Evolutionary conservation across 2,329 filamentous ascomycete species (phyloP).

Genomic region (Pezicula carpinea): DNA sequence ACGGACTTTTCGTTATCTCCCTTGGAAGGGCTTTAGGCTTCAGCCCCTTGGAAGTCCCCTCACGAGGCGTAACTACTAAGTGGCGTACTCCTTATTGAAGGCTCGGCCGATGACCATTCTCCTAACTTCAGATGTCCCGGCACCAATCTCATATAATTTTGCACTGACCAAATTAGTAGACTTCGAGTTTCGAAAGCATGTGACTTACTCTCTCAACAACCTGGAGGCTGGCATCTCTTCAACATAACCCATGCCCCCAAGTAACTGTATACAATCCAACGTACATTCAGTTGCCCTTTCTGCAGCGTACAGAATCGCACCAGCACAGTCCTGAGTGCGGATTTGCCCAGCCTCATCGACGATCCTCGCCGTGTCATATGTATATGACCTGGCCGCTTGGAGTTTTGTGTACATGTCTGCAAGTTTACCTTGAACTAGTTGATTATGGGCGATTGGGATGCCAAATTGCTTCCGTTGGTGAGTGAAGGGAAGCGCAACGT

Average conservation of each 20-base stretch:
- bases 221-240: slow-evolving; percentile 92
- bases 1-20: not conserved
- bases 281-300: slow-evolving; percentile 85
- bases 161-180: slow-evolving; percentile 42
- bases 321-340: slow-evolving; percentile 87
- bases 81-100: slow-evolving; percentile 28
- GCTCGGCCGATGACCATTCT: slow-evolving; percentile 80
- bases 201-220: slow-evolving; percentile 58
- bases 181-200: not conserved
- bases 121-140: slow-evolving; percentile 89
- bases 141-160: slow-evolving; percentile 91
- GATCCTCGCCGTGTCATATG: slow-evolving; percentile 72
- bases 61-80: slow-evolving; percentile 16
- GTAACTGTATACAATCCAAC: slow-evolving; percentile 83
- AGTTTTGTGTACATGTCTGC: slow-evolving; percentile 98
- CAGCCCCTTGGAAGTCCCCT: not conserved
- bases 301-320: slow-evolving; percentile 87
- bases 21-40: not conserved
- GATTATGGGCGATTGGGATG: slow-evolving; percentile 81
- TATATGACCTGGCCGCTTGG: slow-evolving; percentile 79
- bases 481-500: slow-evolving; percentile 81
- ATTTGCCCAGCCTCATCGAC: slow-evolving; percentile 74
- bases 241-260: slow-evolving; percentile 93
- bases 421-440: slow-evolving; percentile 86
- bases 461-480: slow-evolving; percentile 90